A percentile compares a stretch with the other conserved stretches of the same genome.
phyloP scores from a whole-genome alignment of 148 eudicot genomes.

The Beta vulgaris region DNA sequence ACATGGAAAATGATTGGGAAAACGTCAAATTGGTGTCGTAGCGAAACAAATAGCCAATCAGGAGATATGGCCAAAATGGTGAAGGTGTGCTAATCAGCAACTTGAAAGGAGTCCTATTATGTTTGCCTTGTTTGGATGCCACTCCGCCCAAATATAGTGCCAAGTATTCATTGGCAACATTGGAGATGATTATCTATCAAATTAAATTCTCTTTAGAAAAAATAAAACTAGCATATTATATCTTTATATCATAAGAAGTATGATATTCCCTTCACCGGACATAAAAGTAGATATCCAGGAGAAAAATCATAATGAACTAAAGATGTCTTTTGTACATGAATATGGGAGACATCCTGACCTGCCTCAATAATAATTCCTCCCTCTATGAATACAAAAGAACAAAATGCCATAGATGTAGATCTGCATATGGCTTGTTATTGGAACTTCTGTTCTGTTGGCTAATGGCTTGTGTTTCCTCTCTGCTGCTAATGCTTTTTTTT shows the following conservation, averaged over 20 bases:
- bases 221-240: too few species aligned
- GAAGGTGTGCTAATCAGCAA: too few species aligned
- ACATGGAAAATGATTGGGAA: too few species aligned
- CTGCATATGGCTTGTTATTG: not conserved
- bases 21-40: too few species aligned
- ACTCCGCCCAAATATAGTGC: too few species aligned
- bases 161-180: too few species aligned
- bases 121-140: too few species aligned
- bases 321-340: not conserved
- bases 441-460: not conserved
- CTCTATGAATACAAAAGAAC: not conserved
- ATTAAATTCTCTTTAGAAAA: too few species aligned
- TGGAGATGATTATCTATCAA: too few species aligned
- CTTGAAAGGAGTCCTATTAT: too few species aligned
- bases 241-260: not conserved
- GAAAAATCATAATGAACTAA: not conserved
- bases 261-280: not conserved
- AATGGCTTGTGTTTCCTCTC: not conserved
- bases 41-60: too few species aligned
- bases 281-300: not conserved
- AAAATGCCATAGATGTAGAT: not conserved
- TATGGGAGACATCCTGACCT: not conserved
- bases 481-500: conserved; percentile 9
- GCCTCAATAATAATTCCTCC: not conserved
- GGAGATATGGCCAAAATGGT: too few species aligned